Base-by-base conservation (phyloP, 2,329 filamentous ascomycete genomes). In the Hymenoscyphus linearis region DNA sequence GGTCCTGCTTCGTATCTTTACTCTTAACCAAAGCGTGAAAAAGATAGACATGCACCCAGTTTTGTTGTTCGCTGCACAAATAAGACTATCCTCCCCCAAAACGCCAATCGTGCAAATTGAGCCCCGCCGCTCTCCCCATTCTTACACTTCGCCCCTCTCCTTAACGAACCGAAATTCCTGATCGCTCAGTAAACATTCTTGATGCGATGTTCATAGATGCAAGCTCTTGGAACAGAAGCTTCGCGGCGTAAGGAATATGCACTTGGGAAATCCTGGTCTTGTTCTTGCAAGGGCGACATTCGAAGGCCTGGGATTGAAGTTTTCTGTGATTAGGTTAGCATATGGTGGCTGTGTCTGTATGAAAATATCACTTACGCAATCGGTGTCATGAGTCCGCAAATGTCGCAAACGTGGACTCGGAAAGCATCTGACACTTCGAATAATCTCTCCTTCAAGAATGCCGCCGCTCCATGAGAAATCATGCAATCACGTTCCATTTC, bases 401-500 rank as follows among this genome's bases (percentile, higher is more conserved):
- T 96, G 77, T 99, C 95, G 79, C 95, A 99, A 72, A 99, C 89
- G 77, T 99, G 95, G 62, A 99, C 95, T 76, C 93, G 85, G 84
- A 98, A 99, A 40, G 95, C 93, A 79, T 99, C 95, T 58, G 91
- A 96, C 57, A 99, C 95, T 75, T 98, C 93, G 72, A 99, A 97
- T 62, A 99, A 79, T 71, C 95, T 86, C 81, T 99, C 95, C 79
- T 99, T 99, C 73, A 99, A 79, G 84, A 99, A 99, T 1, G 93
- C 89, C 59, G 91, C 93, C 3, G 96, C 95, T 74, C 95, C 95
- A 75, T 99, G 96, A n/a, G 96, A 92, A 80, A 99, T 99, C 95
- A 99, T 99, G 76, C 95, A 99, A 85, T 99, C 96, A 80, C 96
- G 93, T 78, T 99, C 96, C 95, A 99, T 99, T 82, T 99, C 95